phyloP scores from a whole-genome alignment of 331 rosid species.

The Acacia concinna region DNA sequence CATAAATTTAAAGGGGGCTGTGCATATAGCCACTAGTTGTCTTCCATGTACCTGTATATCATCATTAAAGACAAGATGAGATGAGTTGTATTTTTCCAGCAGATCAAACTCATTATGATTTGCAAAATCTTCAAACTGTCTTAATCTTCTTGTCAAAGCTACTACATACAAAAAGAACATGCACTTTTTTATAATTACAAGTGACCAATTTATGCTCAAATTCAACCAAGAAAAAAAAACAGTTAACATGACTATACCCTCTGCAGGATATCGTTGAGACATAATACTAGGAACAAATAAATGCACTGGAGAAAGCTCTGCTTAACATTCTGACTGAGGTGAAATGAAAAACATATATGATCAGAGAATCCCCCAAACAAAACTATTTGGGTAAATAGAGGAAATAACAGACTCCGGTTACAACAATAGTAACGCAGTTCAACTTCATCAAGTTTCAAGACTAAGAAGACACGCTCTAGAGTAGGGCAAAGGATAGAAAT shows the following conservation, averaged over 20 bases:
- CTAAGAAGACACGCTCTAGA: not conserved
- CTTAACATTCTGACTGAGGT: not conserved
- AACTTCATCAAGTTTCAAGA: not conserved
- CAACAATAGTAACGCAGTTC: not conserved
- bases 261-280: not conserved
- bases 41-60: slow-evolving; percentile 71
- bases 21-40: slow-evolving; percentile 8
- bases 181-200: not conserved
- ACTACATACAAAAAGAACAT: too few species aligned
- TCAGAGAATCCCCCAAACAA: slow-evolving; percentile 8
- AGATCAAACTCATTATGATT: slow-evolving; percentile 94
- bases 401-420: not conserved
- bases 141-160: too few species aligned
- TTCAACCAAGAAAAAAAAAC: not conserved
- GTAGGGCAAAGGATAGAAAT: slow-evolving; percentile 14
- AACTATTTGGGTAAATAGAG: not conserved
- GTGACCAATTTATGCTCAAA: not conserved
- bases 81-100: slow-evolving; percentile 66
- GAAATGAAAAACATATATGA: not conserved
- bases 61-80: slow-evolving; percentile 93
- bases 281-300: not conserved
- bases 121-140: slow-evolving; percentile 98
- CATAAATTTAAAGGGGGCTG: slow-evolving; percentile 15
- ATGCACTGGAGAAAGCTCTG: not conserved
- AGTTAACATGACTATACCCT: not conserved